Evolutionary conservation across 139 green algal species (phyloP), one percentile per base, ranked within the genome.

Genomic region (Picochlorum sp.): DNA sequence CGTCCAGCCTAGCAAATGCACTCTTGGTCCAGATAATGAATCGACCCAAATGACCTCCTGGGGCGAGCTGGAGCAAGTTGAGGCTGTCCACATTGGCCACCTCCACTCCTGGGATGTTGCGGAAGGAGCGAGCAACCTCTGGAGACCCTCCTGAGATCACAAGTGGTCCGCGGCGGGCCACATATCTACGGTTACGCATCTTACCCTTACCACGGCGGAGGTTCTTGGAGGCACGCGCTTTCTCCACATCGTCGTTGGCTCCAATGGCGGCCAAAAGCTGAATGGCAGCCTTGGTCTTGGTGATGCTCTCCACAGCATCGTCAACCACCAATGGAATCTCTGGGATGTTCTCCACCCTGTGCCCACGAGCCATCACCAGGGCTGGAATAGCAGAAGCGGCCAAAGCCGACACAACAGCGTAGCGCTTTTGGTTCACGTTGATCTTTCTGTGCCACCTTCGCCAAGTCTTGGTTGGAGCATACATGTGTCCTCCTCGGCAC

Each of bases 21-120:
- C 66, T 80, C 83, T 97, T 92, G 68, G 94, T 98, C 92, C 94
- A 99, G 68, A 99, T 89, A 75, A 89, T 85, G 74, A 99, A 98
- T 58, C 94, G 87, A 49, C 94, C 94, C 61, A 99, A 52, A 82
- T 98, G 94, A 28, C 92, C 94, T 65, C 94, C 94, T 32, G 94
- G 94, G 0, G 94, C 94, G 56, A 99, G 84, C 84, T 98, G 84
- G 66, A 98, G 82, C 73, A 98, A 75, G 86, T 97, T 98, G 32
- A 98, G 85, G 54, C 75, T 58, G 38, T 96, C 85, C 21, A 98
- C 93, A 34, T 58, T 77, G 60, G 74, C 76, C 13, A 95, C 74
- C 73, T 98, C 90, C 56, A 98, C 91, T 60, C 93, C 92, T 8
- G 92, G 87, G 62, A 98, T 76, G 83, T 98, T 98, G 74, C 92